Evolutionary conservation across 805 yeast species (phyloP).

Genomic region (Millerago galiae): DNA sequence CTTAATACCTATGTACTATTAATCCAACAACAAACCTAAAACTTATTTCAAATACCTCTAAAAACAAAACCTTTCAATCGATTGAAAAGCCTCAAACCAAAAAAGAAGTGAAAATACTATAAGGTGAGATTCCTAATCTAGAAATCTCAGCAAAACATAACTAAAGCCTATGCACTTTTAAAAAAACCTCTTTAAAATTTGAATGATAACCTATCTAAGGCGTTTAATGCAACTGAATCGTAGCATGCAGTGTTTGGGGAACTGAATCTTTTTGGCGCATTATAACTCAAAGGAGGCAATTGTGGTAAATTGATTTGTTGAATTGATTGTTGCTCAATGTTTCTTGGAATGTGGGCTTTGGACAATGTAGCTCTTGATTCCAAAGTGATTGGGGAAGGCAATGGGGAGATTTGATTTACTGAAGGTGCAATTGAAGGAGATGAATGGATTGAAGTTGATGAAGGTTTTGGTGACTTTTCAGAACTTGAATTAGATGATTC

Average conservation of each 20-base stretch:
- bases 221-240: conserved; percentile 7
- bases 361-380: background rate
- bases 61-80: too few relatives aligned
- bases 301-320: background rate
- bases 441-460: background rate
- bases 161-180: too few relatives aligned
- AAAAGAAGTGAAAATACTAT: too few relatives aligned
- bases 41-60: too few relatives aligned
- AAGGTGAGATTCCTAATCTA: too few relatives aligned
- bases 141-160: too few relatives aligned
- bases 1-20: too few relatives aligned
- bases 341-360: background rate
- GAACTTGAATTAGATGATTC: background rate
- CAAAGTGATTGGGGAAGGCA: background rate
- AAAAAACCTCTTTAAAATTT: background rate
- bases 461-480: conserved; percentile 2
- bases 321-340: too few relatives aligned
- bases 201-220: conserved; percentile 6
- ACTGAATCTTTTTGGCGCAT: background rate
- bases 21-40: too few relatives aligned
- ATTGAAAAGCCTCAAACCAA: too few relatives aligned
- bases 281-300: background rate
- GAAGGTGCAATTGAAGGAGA: conserved; percentile 6
- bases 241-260: background rate
- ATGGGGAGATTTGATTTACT: conserved; percentile 3